phyloP scores from a whole-genome alignment of 345 rosid genomes.

The Pistacia vera region DNA sequence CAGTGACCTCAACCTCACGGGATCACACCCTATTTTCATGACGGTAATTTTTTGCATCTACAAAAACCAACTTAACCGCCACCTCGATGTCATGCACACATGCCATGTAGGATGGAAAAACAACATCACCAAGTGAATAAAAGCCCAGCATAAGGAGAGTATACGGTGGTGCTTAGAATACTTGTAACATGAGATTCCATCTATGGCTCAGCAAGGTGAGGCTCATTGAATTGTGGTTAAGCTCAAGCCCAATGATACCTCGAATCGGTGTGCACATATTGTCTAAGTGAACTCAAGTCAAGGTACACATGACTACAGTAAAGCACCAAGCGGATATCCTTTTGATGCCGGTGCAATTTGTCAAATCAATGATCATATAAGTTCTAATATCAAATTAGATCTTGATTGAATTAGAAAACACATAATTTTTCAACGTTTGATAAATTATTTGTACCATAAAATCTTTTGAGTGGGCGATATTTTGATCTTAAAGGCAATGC shows the following conservation, averaged over 20 bases:
- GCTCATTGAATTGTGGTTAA: constrained; percentile 68
- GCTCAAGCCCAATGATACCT: constrained; percentile 45
- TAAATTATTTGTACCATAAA: too few species aligned
- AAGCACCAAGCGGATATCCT: constrained; percentile 8
- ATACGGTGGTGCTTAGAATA: constrained; percentile 54
- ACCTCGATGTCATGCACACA: constrained; percentile 45
- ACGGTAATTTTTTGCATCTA: too few species aligned
- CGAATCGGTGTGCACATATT: constrained; percentile 28
- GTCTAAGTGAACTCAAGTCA: constrained; percentile 37
- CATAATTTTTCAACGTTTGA: too few species aligned
- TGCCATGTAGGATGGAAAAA: constrained; percentile 62
- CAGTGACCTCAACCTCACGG: too few species aligned
- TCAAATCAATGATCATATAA: too few species aligned
- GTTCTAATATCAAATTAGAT: too few species aligned
- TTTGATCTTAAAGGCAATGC: too few species aligned
- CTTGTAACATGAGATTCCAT: constrained; percentile 38
- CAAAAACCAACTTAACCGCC: constrained; percentile 37
- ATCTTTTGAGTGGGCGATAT: not conserved
- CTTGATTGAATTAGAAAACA: too few species aligned
- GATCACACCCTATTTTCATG: too few species aligned
- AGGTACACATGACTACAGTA: constrained; percentile 45
- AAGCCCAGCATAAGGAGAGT: constrained; percentile 33
- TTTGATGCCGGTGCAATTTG: too few species aligned
- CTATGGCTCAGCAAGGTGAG: constrained; percentile 45
- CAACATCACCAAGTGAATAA: constrained; percentile 31